These are phyloP conservation scores for Houttuynia cordata DNA, from an alignment of 164 flowering plant genomes.

Conservation along the genomic window DNA sequence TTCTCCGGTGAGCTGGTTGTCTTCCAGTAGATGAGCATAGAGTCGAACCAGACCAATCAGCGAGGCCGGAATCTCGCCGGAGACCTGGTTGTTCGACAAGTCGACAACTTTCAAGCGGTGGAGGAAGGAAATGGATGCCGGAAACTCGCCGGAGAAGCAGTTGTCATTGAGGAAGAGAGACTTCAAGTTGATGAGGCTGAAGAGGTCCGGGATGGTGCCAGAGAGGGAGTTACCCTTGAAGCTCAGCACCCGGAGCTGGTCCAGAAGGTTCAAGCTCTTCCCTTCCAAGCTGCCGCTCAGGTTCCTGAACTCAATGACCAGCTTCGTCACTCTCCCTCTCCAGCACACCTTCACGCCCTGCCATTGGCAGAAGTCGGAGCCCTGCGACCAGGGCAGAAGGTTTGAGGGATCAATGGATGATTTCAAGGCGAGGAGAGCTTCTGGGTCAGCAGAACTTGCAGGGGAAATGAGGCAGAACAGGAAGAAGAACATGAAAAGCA, in stretches of 20 bases:
- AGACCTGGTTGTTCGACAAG: slow-evolving; percentile 41
- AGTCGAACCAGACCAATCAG: slow-evolving; percentile 32
- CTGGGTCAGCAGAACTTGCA: slow-evolving; percentile 33
- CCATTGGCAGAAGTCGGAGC: slow-evolving; percentile 45
- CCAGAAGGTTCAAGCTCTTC: slow-evolving; percentile 36
- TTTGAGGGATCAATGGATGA: slow-evolving; percentile 33
- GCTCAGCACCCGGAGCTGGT: slow-evolving; percentile 75
- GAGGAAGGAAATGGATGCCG: slow-evolving; percentile 37
- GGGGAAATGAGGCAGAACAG: slow-evolving; percentile 3
- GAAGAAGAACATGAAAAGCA: slow-evolving; percentile 6
- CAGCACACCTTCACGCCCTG: slow-evolving; percentile 57
- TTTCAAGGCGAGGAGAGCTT: slow-evolving; percentile 36
- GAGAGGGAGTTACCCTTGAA: slow-evolving; percentile 64
- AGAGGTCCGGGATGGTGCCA: slow-evolving; percentile 56
- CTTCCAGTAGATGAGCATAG: slow-evolving; percentile 42
- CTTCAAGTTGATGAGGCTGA: slow-evolving; percentile 60
- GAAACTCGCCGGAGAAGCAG: slow-evolving; percentile 56
- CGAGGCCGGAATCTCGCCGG: slow-evolving; percentile 48
- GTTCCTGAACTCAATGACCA: slow-evolving; percentile 50
- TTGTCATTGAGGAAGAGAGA: slow-evolving; percentile 56
- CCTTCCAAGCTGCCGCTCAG: slow-evolving; percentile 44
- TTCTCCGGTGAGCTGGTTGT: slow-evolving; percentile 43
- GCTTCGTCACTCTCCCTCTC: slow-evolving; percentile 61
- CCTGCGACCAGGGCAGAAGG: slow-evolving; percentile 30
- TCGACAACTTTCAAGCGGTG: slow-evolving; percentile 62